phyloP scores from a whole-genome alignment of 2,329 filamentous ascomycete genomes.

The Aspergillus novofumigatus region DNA sequence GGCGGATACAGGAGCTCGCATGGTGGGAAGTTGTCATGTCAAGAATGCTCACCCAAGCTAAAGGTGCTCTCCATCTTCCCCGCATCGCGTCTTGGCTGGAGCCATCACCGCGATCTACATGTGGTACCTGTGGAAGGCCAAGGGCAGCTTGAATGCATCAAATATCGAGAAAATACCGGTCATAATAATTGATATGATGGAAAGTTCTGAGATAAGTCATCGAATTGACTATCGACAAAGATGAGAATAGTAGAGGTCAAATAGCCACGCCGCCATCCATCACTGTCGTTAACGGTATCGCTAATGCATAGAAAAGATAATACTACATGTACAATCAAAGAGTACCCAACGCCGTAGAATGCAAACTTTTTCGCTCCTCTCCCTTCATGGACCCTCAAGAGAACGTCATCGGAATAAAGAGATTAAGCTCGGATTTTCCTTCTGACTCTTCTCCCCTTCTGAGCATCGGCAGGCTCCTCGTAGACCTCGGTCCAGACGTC shows the following conservation, averaged over 20 bases:
- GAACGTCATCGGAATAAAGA: not conserved
- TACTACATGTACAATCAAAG: conserved; percentile 2
- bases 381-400: not conserved
- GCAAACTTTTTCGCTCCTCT: conserved; percentile 2
- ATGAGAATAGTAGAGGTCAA: conserved; percentile 1
- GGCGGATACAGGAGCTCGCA: conserved; percentile 8
- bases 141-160: not conserved
- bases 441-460: conserved; percentile 8
- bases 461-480: conserved; percentile 16
- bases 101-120: not conserved
- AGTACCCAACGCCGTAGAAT: conserved; percentile 8
- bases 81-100: not conserved
- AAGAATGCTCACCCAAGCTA: not conserved
- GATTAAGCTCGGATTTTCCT: not conserved
- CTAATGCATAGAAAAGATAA: conserved; percentile 8
- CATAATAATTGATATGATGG: not conserved
- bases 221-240: not conserved
- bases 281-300: conserved; percentile 6
- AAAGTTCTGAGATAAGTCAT: not conserved
- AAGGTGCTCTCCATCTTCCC: not conserved
- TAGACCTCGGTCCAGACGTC: conserved; percentile 46
- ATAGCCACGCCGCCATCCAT: conserved; percentile 1
- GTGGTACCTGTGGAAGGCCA: not conserved
- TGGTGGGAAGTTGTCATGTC: conserved; percentile 7
- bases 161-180: not conserved